A percentile compares a stretch with the other conserved stretches of the same genome.
Conservation (phyloP, 257 asterid species). For the Lithospermum erythrorhizon region DNA sequence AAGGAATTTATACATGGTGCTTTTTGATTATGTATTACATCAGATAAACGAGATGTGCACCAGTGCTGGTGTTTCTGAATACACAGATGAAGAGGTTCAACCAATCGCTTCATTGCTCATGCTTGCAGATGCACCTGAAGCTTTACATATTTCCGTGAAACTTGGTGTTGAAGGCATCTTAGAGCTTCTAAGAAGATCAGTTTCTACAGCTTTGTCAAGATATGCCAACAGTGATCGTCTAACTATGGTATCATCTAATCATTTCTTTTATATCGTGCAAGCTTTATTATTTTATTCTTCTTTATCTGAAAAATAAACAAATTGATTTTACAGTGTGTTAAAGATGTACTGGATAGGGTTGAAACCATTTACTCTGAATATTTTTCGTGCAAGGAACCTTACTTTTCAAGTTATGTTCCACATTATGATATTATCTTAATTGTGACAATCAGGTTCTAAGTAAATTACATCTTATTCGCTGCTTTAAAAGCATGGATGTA, state of each 20-base stretch:
- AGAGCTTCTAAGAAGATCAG: slow-evolving; percentile 76
- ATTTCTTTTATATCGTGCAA: slow-evolving; percentile 2
- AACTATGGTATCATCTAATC: slow-evolving; percentile 43
- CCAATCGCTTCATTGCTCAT: slow-evolving; percentile 90
- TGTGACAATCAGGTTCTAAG: neutral
- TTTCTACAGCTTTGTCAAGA: slow-evolving; percentile 69
- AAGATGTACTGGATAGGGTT: neutral
- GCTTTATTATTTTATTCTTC: slow-evolving; percentile 2
- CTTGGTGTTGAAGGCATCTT: slow-evolving; percentile 89
- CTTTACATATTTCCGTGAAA: slow-evolving; percentile 80
- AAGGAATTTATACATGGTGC: slow-evolving; percentile 84
- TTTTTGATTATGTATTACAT: slow-evolving; percentile 82
- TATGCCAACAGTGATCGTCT: slow-evolving; percentile 86
- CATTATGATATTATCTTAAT: neutral
- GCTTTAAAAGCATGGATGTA: neutral
- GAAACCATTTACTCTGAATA: neutral
- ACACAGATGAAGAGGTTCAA: slow-evolving; percentile 84
- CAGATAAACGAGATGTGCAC: slow-evolving; percentile 76
- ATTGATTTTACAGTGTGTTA: neutral
- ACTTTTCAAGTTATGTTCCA: neutral
- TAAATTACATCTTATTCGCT: neutral
- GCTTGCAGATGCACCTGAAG: slow-evolving; percentile 98
- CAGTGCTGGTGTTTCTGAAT: slow-evolving; percentile 78
- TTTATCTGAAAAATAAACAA: neutral
- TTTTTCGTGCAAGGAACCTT: neutral